Base-by-base conservation (phyloP, 148 eudicot species). In the Tetragonia tetragonoides region DNA sequence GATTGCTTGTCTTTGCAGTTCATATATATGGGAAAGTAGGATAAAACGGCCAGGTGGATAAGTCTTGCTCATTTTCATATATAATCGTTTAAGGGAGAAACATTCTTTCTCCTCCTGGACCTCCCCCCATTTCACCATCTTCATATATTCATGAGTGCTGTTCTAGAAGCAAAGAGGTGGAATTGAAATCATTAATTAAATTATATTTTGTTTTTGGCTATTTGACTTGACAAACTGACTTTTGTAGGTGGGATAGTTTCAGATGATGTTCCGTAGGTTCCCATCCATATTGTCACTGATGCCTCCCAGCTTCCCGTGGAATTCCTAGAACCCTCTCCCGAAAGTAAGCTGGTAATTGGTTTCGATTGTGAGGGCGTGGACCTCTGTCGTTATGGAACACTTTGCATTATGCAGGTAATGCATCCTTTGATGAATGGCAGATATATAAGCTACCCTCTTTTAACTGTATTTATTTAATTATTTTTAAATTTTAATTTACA, bases 361-460 rank as follows among this genome's bases (percentile, higher is more conserved):
- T 91, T 93, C 80, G 99, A 95, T 75, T 95, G 97, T 82, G 99
- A 95, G 83, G 99, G 97, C 79, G 99, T 90, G 81, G 97, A 95
- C 79, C 99, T 95, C 28, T 88, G 99, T 85, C 90, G 97, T 60
- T 42, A 86, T 70, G 97, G 99, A 76, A 83, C 89, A 77, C 96
- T 95, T 72, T 95, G 99, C 80, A 88, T 95, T 61, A 95, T 95
- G 91, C 99, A 95, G 99, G 97, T 92, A 68, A 66, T 17, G 68
- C 40, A 66, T 80, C 54, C 57, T 80, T 46, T 38, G 49, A 60
- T 75, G 54, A 20, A 49, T 34, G 10, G 6, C 17, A 49, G 40
- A 64, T 57, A 74, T 66, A 10, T 75, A 40, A 38, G 44, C 41
- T 16, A 66, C 34, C 17, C 42, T 40, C 39, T 37, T 11, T 34